These are phyloP conservation scores for Papiliotrema terrestris DNA, from an alignment of 1,284 basidiomycete genomes.

Conservation along the genomic window DNA sequence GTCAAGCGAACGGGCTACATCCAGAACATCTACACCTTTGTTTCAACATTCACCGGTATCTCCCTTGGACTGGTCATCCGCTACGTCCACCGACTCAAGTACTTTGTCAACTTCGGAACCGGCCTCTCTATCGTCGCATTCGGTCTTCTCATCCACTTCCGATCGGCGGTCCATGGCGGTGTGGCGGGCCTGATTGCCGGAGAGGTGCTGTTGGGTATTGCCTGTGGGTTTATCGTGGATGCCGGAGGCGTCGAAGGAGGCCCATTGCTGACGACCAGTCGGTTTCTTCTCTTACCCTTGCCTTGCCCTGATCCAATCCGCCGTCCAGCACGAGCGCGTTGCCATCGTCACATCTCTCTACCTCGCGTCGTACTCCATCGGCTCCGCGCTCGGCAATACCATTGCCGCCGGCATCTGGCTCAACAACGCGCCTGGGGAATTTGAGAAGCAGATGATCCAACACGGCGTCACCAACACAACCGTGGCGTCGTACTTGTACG, in stretches of 20 bases:
- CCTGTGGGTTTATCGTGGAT: conserved; percentile 8
- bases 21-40: conserved; percentile 49
- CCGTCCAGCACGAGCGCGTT: conserved; percentile 47
- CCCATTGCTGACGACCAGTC: neutral
- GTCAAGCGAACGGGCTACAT: conserved; percentile 46
- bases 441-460: conserved; percentile 11
- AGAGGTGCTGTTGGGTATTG: conserved; percentile 50
- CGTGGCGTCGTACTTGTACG: conserved; percentile 40
- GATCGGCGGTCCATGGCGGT: conserved; percentile 32
- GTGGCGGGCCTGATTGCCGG: conserved; percentile 45
- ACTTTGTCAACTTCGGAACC: conserved; percentile 41
- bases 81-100: conserved; percentile 47
- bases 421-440: conserved; percentile 22
- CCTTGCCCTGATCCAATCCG: conserved; percentile 47
- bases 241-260: neutral
- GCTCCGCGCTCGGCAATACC: conserved; percentile 45
- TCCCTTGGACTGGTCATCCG: conserved; percentile 44
- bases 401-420: conserved; percentile 50
- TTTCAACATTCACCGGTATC: conserved; percentile 44
- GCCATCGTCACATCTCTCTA: conserved; percentile 49
- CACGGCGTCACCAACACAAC: conserved; percentile 36
- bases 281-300: conserved; percentile 49
- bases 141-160: conserved; percentile 49
- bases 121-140: conserved; percentile 38
- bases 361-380: conserved; percentile 48